phyloP scores from a whole-genome alignment of 805 yeast genomes.

The Grigorovia transvaalensis region DNA sequence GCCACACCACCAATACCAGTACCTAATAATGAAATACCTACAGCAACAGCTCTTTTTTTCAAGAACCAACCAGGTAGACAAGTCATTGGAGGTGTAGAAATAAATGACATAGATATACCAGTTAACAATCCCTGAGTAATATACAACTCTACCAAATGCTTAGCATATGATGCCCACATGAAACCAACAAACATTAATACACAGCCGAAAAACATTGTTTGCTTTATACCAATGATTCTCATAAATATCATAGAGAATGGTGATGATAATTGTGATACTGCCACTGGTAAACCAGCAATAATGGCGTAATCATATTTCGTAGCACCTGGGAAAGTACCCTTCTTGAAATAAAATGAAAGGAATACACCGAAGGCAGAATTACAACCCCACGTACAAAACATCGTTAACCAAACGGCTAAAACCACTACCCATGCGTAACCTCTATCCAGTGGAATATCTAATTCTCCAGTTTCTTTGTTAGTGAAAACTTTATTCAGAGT shows the following conservation, averaged over 20 bases:
- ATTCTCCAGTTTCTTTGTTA: slow-evolving; percentile 29
- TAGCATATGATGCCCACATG: slow-evolving; percentile 51
- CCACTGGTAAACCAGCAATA: slow-evolving; percentile 59
- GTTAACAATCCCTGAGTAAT: slow-evolving; percentile 58
- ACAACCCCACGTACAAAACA: slow-evolving; percentile 67
- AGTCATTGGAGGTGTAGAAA: slow-evolving; percentile 48
- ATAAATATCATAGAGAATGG: slow-evolving; percentile 44
- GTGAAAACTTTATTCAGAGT: slow-evolving; percentile 24
- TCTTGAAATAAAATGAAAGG: slow-evolving; percentile 44
- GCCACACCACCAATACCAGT: slow-evolving; percentile 44
- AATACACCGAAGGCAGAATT: slow-evolving; percentile 57
- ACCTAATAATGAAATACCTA: slow-evolving; percentile 41
- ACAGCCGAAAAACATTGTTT: slow-evolving; percentile 42
- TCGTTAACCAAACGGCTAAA: slow-evolving; percentile 38
- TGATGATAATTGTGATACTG: slow-evolving; percentile 43
- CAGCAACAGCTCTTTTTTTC: slow-evolving; percentile 46
- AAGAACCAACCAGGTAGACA: slow-evolving; percentile 63
- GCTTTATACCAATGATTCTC: slow-evolving; percentile 40
- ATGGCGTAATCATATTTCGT: slow-evolving; percentile 49
- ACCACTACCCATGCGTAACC: slow-evolving; percentile 63
- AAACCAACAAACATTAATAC: slow-evolving; percentile 43
- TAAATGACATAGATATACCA: slow-evolving; percentile 42
- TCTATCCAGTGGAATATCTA: slow-evolving; percentile 44
- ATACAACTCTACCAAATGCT: slow-evolving; percentile 54
- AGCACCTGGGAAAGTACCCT: slow-evolving; percentile 44